Evolutionary conservation across 371 early-diverging fungal genomes (phyloP), one percentile per base, ranked within the genome.

Genomic region (Fennellomyces sp.): DNA sequence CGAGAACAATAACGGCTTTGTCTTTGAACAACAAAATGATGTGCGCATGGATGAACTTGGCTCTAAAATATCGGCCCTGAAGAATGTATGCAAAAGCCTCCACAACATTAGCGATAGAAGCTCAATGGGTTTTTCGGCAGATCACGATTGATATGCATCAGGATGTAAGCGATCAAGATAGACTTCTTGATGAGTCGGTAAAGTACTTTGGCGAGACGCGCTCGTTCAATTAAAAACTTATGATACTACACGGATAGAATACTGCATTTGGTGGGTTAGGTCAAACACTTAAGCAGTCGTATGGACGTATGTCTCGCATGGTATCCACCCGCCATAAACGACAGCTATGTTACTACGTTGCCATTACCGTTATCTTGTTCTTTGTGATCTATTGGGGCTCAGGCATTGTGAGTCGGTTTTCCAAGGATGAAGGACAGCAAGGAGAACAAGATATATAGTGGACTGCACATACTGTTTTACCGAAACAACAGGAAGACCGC

Each of bases 21-120:
- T 78, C 6, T 75, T 69, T 60, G 79, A 78, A 52, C 79, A 78
- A 41, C 79, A 78, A 48, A 78, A 78, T 23, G 79, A 78, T 65
- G 66, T 71, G 1, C 70, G 79, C 21, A 66, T 78, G 69, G 56
- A 78, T 26, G 79, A 78, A 25, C 66, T 78, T 10, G 71, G 73
- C 30, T 69, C 69, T 23, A 78, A 78, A 52, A 53, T 75, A 15
- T 70, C 75, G 0, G 75, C 75, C 11, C 52, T 78, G 17, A 78
- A 78, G 38, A 75, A 71, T 53, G 79, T 75, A 75, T n/a, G n/a
- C n/a, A n/a, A n/a, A n/a, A n/a, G n/a, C n/a, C n/a, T n/a, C n/a
- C n/a, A n/a, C n/a, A n/a, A n/a, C n/a, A n/a, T n/a, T n/a, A n/a
- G n/a, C n/a, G n/a, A n/a, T n/a, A n/a, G n/a, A n/a, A n/a, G n/a